Conservation (phyloP, 257 asterid genomes). For the Cynanchum wilfordii region DNA sequence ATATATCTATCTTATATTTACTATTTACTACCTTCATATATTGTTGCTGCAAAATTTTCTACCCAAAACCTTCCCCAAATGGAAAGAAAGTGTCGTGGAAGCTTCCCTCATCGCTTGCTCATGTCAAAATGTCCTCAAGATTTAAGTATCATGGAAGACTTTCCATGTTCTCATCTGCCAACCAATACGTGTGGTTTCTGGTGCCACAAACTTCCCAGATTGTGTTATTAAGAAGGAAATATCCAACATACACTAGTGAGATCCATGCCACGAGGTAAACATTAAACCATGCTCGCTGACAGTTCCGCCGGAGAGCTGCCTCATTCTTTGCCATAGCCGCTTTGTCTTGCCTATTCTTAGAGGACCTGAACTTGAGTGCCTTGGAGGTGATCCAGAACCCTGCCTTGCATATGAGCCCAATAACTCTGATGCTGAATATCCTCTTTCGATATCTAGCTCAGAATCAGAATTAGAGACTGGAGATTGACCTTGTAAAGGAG, state of each 20-base stretch:
- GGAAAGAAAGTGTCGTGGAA: not conserved
- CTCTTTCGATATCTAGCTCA: slow-evolving; percentile 61
- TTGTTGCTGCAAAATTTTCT: slow-evolving; percentile 1
- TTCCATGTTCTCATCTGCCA: not conserved
- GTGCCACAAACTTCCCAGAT: not conserved
- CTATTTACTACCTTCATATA: not conserved
- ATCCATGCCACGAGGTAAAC: slow-evolving; percentile 55
- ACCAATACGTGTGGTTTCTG: not conserved
- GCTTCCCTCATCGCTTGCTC: slow-evolving; percentile 1
- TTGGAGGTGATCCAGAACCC: slow-evolving; percentile 50
- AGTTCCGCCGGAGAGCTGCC: slow-evolving; percentile 53
- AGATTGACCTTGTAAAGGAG: slow-evolving; percentile 37
- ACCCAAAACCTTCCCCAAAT: not conserved
- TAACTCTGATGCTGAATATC: slow-evolving; percentile 60
- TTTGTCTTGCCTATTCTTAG: slow-evolving; percentile 39
- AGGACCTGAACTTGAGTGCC: slow-evolving; percentile 77
- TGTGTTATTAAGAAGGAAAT: not conserved
- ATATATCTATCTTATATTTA: not conserved
- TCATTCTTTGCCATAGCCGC: slow-evolving; percentile 61
- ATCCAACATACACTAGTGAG: slow-evolving; percentile 22
- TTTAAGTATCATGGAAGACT: not conserved
- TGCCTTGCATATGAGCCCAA: slow-evolving; percentile 40
- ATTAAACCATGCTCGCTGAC: slow-evolving; percentile 64
- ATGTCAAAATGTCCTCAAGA: not conserved
- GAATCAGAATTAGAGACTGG: slow-evolving; percentile 44